Percentiles rank a stretch among this genome's conserved stretches.
These are phyloP conservation scores for Aspergillus caelatus DNA, from an alignment of 2,329 filamentous ascomycete genomes.

Conservation along the genomic window DNA sequence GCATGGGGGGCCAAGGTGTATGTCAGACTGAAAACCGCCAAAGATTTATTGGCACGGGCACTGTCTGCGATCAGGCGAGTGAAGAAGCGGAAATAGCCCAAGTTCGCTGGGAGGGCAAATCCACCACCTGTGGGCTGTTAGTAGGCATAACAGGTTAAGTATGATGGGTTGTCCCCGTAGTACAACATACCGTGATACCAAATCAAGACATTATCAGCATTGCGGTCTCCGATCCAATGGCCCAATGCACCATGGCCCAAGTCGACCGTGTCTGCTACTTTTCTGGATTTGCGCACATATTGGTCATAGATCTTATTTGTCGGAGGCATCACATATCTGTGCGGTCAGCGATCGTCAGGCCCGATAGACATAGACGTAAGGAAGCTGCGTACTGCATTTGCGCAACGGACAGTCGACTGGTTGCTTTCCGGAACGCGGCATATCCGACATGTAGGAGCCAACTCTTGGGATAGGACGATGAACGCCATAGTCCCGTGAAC, in stretches of 20 bases:
- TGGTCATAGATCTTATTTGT: conserved; percentile 34
- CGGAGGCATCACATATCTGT: conserved; percentile 25
- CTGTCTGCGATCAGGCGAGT: conserved; percentile 48
- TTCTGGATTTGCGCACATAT: conserved; percentile 28
- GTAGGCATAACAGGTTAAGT: background rate
- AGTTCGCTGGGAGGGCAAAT: conserved; percentile 53
- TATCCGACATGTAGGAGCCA: conserved; percentile 39
- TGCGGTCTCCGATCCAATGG: conserved; percentile 42
- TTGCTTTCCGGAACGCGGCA: conserved; percentile 36
- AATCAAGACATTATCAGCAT: conserved; percentile 42
- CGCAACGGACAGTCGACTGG: conserved; percentile 25
- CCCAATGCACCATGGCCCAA: conserved; percentile 38
- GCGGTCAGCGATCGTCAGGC: conserved; percentile 1
- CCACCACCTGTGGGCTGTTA: conserved; percentile 52
- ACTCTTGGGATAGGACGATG: conserved; percentile 31
- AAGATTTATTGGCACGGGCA: conserved; percentile 44
- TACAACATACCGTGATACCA: conserved; percentile 40
- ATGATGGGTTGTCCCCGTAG: background rate
- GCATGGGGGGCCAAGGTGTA: conserved; percentile 59
- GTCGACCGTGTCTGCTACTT: conserved; percentile 31
- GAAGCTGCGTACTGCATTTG: conserved; percentile 34
- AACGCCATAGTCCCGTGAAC: conserved; percentile 31
- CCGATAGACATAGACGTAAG: too few relatives aligned
- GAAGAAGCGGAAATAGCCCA: conserved; percentile 55
- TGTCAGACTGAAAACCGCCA: conserved; percentile 57